Evolutionary conservation across 345 rosid genomes (phyloP).

Genomic region (Reutealis trisperma): DNA sequence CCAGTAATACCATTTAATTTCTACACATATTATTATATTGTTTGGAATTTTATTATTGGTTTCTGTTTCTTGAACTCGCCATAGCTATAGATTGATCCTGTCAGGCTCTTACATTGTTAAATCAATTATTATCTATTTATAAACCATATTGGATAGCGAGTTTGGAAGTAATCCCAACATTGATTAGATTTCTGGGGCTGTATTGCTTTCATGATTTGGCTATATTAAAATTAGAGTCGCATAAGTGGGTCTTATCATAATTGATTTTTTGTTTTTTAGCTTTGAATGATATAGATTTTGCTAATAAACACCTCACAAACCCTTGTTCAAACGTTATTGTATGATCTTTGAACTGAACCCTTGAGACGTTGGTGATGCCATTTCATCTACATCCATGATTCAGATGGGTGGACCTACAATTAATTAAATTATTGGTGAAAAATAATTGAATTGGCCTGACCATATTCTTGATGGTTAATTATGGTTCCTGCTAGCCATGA

Average conservation of each 20-base stretch:
- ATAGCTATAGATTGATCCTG: background rate
- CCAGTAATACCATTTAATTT: slow-evolving; percentile 17
- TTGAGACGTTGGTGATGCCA: background rate
- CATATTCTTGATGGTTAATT: background rate
- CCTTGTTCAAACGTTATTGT: background rate
- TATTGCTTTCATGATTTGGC: background rate
- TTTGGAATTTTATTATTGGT: background rate
- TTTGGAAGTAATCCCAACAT: background rate
- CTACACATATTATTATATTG: background rate
- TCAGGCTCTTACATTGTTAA: too few species aligned
- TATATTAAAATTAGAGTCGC: background rate
- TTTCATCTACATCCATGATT: slow-evolving; percentile 6
- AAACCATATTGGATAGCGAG: background rate
- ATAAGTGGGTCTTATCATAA: background rate
- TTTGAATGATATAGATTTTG: background rate
- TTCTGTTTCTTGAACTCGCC: background rate
- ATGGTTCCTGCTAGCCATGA: background rate
- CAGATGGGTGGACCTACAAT: slow-evolving; percentile 21
- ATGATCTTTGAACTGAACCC: background rate
- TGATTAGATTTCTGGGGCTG: background rate
- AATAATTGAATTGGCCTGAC: slow-evolving; percentile 25
- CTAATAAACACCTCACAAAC: too few species aligned
- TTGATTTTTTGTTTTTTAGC: background rate
- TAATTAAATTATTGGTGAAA: slow-evolving; percentile 18
- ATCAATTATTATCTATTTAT: background rate